Conservation (phyloP, 805 yeast genomes). For the Candida oleophila region DNA sequence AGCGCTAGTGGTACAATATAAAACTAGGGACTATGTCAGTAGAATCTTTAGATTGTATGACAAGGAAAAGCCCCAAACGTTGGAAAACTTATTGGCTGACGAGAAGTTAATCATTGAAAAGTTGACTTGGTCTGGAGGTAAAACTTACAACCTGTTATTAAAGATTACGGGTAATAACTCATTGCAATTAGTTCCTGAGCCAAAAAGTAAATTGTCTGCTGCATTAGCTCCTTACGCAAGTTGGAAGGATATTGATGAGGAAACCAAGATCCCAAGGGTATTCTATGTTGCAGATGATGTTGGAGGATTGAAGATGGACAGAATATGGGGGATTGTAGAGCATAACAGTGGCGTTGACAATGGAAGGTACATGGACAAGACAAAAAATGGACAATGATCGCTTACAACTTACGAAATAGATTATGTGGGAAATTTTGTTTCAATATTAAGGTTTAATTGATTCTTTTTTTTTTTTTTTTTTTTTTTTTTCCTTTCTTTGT, state of each 20-base stretch:
- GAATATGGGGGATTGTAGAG: slow-evolving; percentile 83
- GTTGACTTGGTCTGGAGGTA: slow-evolving; percentile 64
- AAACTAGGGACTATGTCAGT: slow-evolving; percentile 66
- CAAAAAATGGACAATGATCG: not conserved
- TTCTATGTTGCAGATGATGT: slow-evolving; percentile 69
- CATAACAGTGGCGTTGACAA: slow-evolving; percentile 62
- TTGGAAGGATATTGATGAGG: slow-evolving; percentile 41
- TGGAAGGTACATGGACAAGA: slow-evolving; percentile 48
- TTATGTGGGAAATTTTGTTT: not conserved
- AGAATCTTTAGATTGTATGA: slow-evolving; percentile 71
- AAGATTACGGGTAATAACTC: slow-evolving; percentile 34
- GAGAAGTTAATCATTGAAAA: slow-evolving; percentile 70
- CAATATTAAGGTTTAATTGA: no score
- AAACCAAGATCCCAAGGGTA: slow-evolving; percentile 31
- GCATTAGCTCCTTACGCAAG: slow-evolving; percentile 26
- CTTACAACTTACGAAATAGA: not conserved
- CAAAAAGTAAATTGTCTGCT: slow-evolving; percentile 5
- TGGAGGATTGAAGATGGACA: slow-evolving; percentile 81
- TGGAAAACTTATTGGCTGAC: slow-evolving; percentile 57
- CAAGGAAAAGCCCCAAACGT: slow-evolving; percentile 59
- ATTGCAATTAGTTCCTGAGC: slow-evolving; percentile 37
- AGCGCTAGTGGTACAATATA: slow-evolving; percentile 44
- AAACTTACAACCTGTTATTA: slow-evolving; percentile 61
- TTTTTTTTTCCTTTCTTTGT: no score
- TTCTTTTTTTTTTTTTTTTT: not conserved